phyloP scores from a whole-genome alignment of 2,329 filamentous ascomycete species.

The Fusarium redolens region DNA sequence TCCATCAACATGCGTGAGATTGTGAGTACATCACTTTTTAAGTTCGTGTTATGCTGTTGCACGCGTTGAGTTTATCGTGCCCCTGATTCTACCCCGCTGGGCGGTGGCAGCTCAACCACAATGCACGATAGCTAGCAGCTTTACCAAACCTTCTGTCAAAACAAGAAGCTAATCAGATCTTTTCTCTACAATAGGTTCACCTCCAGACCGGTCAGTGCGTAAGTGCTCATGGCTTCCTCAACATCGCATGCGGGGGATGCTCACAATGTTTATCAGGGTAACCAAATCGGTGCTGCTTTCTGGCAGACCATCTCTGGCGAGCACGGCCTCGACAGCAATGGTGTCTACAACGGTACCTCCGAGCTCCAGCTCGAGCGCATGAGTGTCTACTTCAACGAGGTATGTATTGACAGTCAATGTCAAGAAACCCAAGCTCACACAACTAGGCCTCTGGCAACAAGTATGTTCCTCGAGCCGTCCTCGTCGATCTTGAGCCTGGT shows the following conservation, averaged over 20 bases:
- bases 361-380: conserved; percentile 99
- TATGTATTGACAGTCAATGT: conserved; percentile 46
- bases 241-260: conserved; percentile 38
- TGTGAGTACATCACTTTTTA: conserved; percentile 60
- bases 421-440: conserved; percentile 25
- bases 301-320: conserved; percentile 91
- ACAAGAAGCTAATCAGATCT: conserved; percentile 65
- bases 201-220: conserved; percentile 99
- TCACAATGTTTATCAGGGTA: conserved; percentile 76
- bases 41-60: conserved; percentile 10
- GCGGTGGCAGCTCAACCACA: conserved; percentile 34
- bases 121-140: conserved; percentile 24
- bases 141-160: conserved; percentile 18
- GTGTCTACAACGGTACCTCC: conserved; percentile 98
- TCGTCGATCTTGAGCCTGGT: conserved; percentile 99
- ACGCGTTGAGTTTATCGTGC: conserved; percentile 26
- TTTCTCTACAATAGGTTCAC: conserved; percentile 83
- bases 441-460: conserved; percentile 92
- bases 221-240: conserved; percentile 52
- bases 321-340: conserved; percentile 97
- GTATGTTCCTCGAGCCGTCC: conserved; percentile 98
- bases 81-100: conserved; percentile 55
- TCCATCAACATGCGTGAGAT: conserved; percentile 74
- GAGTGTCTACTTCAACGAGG: conserved; percentile 98
- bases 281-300: conserved; percentile 99